A percentile compares a stretch with the other conserved stretches of the same genome.
These are phyloP conservation scores for Globisporangium spiculum DNA, from an alignment of 352 stramenopile genomes.

Conservation along the genomic window DNA sequence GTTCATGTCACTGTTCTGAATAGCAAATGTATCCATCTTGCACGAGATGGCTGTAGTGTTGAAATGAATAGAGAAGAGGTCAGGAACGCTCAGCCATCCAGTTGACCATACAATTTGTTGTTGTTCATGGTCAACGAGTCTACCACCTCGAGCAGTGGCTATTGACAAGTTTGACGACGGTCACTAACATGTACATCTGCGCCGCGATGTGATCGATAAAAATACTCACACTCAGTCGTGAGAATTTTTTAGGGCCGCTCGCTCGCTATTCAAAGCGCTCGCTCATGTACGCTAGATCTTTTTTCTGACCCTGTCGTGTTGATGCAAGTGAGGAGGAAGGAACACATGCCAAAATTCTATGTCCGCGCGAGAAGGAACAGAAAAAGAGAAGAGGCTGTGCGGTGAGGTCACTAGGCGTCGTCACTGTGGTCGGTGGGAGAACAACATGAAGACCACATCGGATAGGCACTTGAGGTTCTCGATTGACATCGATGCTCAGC, in stretches of 20 bases:
- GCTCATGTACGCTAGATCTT: background rate
- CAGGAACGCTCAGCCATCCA: background rate
- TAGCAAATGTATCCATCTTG: background rate
- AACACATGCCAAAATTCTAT: background rate
- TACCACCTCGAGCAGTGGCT: too few species aligned
- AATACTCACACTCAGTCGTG: background rate
- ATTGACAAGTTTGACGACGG: too few species aligned
- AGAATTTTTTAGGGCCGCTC: background rate
- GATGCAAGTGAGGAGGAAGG: background rate
- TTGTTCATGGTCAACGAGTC: too few species aligned
- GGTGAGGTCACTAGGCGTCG: background rate
- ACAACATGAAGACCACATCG: background rate
- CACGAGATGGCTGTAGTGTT: conserved; percentile 3
- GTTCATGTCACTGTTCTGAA: background rate
- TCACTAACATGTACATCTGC: too few species aligned
- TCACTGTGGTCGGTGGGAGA: background rate
- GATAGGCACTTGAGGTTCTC: background rate
- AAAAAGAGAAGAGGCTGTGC: background rate
- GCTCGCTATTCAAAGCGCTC: background rate
- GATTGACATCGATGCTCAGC: background rate
- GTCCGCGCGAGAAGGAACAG: background rate
- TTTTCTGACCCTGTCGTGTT: background rate
- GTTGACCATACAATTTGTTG: background rate
- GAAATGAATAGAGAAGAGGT: background rate
- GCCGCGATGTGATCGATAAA: background rate